phyloP scores from a whole-genome alignment of 164 flowering plant species.

The Berberis thunbergii region DNA sequence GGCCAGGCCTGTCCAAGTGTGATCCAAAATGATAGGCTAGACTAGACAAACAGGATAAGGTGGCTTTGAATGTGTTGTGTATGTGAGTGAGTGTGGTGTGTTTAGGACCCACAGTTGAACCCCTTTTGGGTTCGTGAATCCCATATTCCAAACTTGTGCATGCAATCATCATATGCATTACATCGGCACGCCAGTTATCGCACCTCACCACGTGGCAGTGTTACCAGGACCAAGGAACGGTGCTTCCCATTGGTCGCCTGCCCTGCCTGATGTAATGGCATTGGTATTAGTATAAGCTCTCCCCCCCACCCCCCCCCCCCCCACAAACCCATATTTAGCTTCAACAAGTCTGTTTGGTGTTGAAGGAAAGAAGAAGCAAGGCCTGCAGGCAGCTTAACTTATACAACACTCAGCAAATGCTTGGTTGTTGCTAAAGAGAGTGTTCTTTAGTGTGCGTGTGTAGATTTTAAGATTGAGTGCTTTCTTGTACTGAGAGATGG shows the following conservation, averaged over 20 bases:
- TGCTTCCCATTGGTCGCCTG: not conserved
- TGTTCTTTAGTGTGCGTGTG: no score
- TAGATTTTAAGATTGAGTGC: no score
- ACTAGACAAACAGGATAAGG: not conserved
- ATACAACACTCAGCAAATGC: no score
- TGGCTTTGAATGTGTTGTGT: not conserved
- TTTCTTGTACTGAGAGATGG: constrained; percentile 30
- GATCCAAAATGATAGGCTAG: not conserved
- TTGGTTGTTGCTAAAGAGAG: no score
- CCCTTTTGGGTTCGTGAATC: no score
- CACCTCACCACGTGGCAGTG: constrained; percentile 9
- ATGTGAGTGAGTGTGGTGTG: not conserved
- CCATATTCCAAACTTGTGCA: no score
- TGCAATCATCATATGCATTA: no score
- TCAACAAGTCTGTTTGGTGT: constrained; percentile 3
- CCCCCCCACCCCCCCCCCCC: not conserved
- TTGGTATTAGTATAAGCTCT: constrained; percentile 1
- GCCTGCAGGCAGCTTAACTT: not conserved
- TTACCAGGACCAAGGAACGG: constrained; percentile 6
- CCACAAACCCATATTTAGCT: not conserved
- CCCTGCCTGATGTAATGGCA: not conserved
- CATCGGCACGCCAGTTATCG: not conserved
- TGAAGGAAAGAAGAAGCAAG: not conserved
- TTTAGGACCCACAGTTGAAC: not conserved
- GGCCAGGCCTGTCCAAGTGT: not conserved